Evolutionary conservation across 2,329 filamentous ascomycete species (phyloP).

Genomic region (Sporothrix phasma): DNA sequence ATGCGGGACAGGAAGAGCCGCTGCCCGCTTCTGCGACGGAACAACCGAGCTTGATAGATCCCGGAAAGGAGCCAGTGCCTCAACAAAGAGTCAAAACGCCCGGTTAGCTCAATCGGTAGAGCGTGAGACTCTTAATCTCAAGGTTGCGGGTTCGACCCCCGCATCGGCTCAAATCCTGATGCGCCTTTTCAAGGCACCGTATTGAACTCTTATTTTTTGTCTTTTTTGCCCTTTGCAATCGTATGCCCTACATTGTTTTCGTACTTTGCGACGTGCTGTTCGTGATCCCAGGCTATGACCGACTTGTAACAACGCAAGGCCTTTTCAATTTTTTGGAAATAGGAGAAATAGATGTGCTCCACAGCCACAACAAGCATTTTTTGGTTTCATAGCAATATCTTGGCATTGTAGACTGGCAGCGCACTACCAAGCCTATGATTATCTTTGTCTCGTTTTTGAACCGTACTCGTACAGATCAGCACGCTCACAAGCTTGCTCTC

Average conservation of each 20-base stretch:
- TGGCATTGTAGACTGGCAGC: too few species aligned
- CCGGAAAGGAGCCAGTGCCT: neutral
- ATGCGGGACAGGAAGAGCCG: neutral
- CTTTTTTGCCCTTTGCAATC: neutral
- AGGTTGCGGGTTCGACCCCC: constrained; percentile 33
- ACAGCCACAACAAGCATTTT: too few species aligned
- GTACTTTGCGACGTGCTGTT: too few species aligned
- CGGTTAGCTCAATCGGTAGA: constrained; percentile 62
- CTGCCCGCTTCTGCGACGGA: neutral
- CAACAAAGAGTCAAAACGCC: constrained; percentile 25
- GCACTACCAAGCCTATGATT: too few species aligned
- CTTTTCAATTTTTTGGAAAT: too few species aligned
- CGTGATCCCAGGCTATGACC: too few species aligned
- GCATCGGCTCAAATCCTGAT: constrained; percentile 36
- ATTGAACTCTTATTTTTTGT: constrained; percentile 7
- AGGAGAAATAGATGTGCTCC: too few species aligned
- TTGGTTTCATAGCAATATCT: too few species aligned
- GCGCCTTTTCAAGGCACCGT: constrained; percentile 17
- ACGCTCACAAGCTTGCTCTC: too few species aligned
- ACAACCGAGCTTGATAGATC: neutral
- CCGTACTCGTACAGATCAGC: too few species aligned
- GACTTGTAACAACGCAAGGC: too few species aligned
- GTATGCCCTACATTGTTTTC: neutral
- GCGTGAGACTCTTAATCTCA: constrained; percentile 57
- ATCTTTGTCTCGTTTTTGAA: too few species aligned